phyloP scores from a whole-genome alignment of 805 yeast genomes.

The Kazachstania taianensis region DNA sequence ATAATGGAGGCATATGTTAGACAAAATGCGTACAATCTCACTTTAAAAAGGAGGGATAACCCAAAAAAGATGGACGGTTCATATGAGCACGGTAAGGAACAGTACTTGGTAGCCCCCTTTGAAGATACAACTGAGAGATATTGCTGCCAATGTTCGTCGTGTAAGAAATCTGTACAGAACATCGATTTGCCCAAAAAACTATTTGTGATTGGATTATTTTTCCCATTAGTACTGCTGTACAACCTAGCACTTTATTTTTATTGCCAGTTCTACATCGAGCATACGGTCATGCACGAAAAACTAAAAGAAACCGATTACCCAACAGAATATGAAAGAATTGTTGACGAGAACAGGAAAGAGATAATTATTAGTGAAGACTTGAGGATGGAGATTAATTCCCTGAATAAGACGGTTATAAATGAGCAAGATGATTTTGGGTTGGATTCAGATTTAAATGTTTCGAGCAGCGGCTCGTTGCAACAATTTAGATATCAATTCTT shows the following conservation, averaged over 20 bases:
- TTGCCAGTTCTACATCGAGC: constrained; percentile 15
- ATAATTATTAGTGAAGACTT: not conserved
- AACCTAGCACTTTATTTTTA: constrained; percentile 13
- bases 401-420: not conserved
- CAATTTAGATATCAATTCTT: constrained; percentile 6
- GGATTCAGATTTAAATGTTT: not conserved
- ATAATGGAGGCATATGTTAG: too few species aligned
- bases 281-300: constrained; percentile 16
- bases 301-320: constrained; percentile 22
- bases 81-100: not conserved
- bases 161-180: constrained; percentile 6
- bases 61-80: constrained; percentile 1
- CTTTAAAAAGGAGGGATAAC: too few species aligned
- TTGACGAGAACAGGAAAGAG: not conserved
- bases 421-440: not conserved
- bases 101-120: constrained; percentile 11
- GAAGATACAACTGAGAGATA: constrained; percentile 8
- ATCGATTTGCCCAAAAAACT: constrained; percentile 7
- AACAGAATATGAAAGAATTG: constrained; percentile 15
- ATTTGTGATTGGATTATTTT: constrained; percentile 17
- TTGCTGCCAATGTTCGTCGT: constrained; percentile 20
- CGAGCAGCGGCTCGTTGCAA: not conserved
- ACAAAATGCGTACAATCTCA: too few species aligned
- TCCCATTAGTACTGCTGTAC: constrained; percentile 18
- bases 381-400: not conserved